Evolutionary conservation across 345 rosid species (phyloP).

Genomic region (Ceriops tagal): DNA sequence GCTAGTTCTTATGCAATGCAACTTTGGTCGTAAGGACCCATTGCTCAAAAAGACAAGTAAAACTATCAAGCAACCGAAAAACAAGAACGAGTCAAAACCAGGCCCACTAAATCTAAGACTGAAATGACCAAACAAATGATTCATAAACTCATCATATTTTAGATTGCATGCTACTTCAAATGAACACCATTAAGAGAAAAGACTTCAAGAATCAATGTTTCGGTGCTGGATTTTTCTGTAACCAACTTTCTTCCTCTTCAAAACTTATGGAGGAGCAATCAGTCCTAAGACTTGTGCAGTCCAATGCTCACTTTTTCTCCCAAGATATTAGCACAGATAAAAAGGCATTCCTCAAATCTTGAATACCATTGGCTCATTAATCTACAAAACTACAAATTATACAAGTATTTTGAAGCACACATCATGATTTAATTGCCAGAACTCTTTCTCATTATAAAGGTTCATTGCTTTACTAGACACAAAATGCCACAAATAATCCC

Average conservation of each 20-base stretch:
- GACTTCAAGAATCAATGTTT: background rate
- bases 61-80: background rate
- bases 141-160: background rate
- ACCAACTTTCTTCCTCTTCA: background rate
- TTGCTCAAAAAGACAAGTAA: background rate
- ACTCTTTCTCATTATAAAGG: no score
- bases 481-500: no score
- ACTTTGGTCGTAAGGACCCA: background rate
- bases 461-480: no score
- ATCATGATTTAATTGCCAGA: no score
- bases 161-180: background rate
- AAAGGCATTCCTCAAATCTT: no score
- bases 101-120: no score
- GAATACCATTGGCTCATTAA: no score
- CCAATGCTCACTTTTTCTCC: no score
- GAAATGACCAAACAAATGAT: background rate
- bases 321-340: no score
- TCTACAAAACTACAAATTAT: no score
- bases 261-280: background rate
- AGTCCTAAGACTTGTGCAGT: no score
- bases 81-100: background rate
- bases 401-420: no score
- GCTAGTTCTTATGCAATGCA: background rate
- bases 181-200: background rate
- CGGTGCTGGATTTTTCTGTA: background rate